Base-by-base conservation (phyloP, 1,284 basidiomycete genomes). In the Leccinum subspadiceum region DNA sequence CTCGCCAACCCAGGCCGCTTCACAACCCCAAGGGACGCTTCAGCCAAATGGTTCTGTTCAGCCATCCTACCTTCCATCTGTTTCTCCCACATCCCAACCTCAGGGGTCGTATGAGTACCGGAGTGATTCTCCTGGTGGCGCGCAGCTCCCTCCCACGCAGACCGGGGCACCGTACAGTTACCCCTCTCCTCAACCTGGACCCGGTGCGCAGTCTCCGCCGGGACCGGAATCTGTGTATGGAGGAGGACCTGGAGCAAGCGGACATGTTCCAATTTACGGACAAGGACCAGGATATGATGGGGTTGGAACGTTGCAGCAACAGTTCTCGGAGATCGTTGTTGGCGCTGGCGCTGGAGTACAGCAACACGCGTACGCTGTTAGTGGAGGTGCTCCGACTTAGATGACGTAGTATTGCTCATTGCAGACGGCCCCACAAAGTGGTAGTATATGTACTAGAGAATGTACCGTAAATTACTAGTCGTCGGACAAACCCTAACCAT, bases 291-390 rank as follows among this genome's bases (percentile, higher is more conserved):
- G 62, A 10, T 68, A 69, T 41, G 66, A 72, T 20, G 62, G 60
- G 33, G 61, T 70, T 24, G 68, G 64, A 44, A 35, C 44, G 8
- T 39, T 75, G 48, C 70, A 72, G 51, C 65, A 73, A 37, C 72
- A 74, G 5, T 72, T 74, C 51, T 73, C 73, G 55, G 72, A 70
- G 41, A 75, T 72, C 71, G 61, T 22, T 33, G 63, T 74, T 31
- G 68, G 59, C 7, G 49, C 69, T 49, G 70, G 66, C 29, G 8
- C 62, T 20, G 69, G 49, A 35, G 58, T 59, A 29, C 68, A 69
- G 46, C 68, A 71, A 39, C 68, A 66, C 2, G 49, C 68, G 29
- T 71, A 72, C 29, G 60, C 61, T 60, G 61, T 68, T 46, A 57
- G 60, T 15, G 68, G 66, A 31, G 53, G 60, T 54, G 62, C 63